phyloP scores from a whole-genome alignment of 2,329 filamentous ascomycete genomes.

The Exserohilum rostratum region DNA sequence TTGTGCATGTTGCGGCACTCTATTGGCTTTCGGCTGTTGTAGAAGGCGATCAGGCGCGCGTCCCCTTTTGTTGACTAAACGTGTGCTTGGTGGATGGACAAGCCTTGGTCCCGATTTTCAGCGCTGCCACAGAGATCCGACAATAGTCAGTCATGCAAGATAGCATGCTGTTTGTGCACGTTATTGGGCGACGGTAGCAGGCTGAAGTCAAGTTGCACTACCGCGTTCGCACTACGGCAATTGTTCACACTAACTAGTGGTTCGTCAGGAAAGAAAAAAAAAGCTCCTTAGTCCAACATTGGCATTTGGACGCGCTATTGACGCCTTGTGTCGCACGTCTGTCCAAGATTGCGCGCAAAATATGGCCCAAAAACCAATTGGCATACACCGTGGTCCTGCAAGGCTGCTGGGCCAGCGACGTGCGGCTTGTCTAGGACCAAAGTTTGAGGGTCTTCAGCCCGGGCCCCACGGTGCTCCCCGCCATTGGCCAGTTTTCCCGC shows the following conservation, averaged over 20 bases:
- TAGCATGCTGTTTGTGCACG: not conserved
- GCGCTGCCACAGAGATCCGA: conserved; percentile 5
- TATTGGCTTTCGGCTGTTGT: too few species aligned
- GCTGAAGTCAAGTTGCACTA: conserved; percentile 1
- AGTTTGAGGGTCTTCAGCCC: conserved; percentile 1
- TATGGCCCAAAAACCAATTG: not conserved
- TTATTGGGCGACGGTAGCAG: not conserved
- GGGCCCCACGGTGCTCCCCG: not conserved
- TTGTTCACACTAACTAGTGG: too few species aligned
- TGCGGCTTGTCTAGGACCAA: not conserved
- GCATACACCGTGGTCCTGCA: not conserved
- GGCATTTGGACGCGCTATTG: not conserved
- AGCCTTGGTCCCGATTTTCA: not conserved
- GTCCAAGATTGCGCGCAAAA: conserved; percentile 4
- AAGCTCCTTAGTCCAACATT: not conserved
- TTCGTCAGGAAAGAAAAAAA: too few species aligned
- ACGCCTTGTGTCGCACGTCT: conserved; percentile 3
- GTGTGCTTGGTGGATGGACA: too few species aligned
- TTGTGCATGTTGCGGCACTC: too few species aligned
- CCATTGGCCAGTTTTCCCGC: not conserved
- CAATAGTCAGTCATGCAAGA: conserved; percentile 4
- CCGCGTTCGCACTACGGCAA: conserved; percentile 11
- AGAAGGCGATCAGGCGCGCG: too few species aligned
- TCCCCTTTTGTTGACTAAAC: too few species aligned
- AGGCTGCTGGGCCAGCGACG: not conserved